Evolutionary conservation across 805 yeast genomes (phyloP), one percentile per base, ranked within the genome.

Genomic region (Metschnikowia cubensis): DNA sequence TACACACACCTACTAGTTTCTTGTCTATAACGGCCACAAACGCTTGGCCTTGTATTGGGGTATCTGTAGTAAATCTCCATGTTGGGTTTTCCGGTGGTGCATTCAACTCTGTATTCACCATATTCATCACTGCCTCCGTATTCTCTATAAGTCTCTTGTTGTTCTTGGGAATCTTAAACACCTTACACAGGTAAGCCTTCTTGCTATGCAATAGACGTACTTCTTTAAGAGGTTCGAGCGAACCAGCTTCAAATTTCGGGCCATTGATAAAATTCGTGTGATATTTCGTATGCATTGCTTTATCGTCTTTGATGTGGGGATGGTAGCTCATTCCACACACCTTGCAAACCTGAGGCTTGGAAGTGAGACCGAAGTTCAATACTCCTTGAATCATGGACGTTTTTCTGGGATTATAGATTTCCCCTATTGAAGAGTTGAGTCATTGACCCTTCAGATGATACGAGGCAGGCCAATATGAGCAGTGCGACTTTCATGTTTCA

Each of bases 91-190:
- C 76, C 11, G 40, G 44, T 0, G 73, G 85, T 0, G 91, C 89
- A 63, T 75, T 79, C 43, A 86, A 66, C 53, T 81, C 86, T 6
- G 66, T 70, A 60, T 86, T 85, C 6, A 80, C 87, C 61, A 83
- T 66, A 0, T 69, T 66, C 50, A 86, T 61, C 3, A 83, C 59
- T 38, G 58, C 54, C 34, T 62, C 65, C 3, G 61, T 63, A 40
- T 63, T 63, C 17, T 52, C 50, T n/a, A 67, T 55, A 50, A 68
- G 68, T 21, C 52, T 48, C 14, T 53, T 51, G 15, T 51, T 52
- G 7, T 55, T 51, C 40, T 60, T 65, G 42, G 64, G 66, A 4
- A 71, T 59, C 1, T 55, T 50, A 7, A 58, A 46, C 3, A 67
- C 48, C 29, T 46, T 48, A 10, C 60, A 57, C 20, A 54, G 57